Percentiles rank a stretch among this genome's conserved stretches.
These are phyloP conservation scores for Madurella mycetomatis DNA, from an alignment of 2,329 filamentous ascomycete species.

Conservation along the genomic window DNA sequence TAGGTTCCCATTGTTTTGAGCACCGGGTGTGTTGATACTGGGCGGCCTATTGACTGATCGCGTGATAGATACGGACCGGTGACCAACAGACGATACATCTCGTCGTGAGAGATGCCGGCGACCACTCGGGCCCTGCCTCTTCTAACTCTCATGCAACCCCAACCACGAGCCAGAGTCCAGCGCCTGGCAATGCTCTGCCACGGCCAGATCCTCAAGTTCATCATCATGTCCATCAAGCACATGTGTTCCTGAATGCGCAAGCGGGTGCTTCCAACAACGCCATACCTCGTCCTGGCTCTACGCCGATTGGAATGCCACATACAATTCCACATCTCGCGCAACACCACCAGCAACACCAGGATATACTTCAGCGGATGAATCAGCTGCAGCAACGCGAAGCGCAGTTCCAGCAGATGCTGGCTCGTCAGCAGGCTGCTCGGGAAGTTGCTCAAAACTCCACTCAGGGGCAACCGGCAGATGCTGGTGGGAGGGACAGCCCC, in stretches of 20 bases:
- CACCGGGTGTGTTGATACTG: neutral
- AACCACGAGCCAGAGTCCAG: conserved; percentile 23
- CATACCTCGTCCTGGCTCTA: conserved; percentile 3
- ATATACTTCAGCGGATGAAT: conserved; percentile 35
- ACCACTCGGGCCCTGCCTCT: conserved; percentile 18
- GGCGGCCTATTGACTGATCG: conserved; percentile 1
- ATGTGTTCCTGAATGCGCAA: neutral
- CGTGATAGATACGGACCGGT: conserved; percentile 37
- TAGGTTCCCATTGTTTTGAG: conserved; percentile 31
- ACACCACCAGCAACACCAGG: conserved; percentile 13
- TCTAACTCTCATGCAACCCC: conserved; percentile 24
- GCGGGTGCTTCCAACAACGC: neutral
- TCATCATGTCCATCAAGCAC: conserved; percentile 7
- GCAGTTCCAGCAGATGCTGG: conserved; percentile 38
- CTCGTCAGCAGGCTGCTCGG: conserved; percentile 43
- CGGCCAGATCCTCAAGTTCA: conserved; percentile 14
- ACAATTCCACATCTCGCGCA: conserved; percentile 4
- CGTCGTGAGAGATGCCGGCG: conserved; percentile 42
- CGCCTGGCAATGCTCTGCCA: conserved; percentile 24
- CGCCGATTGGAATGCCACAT: conserved; percentile 6
- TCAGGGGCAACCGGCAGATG: conserved; percentile 23
- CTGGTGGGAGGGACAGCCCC: conserved; percentile 29
- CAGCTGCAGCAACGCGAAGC: conserved; percentile 44
- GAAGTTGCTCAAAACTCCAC: conserved; percentile 27
- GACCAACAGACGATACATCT: conserved; percentile 52